Percentiles rank a stretch among this genome's conserved stretches.
Evolutionary conservation across 2,329 filamentous ascomycete species (phyloP).

Genomic region (Fusarium fracticaudum): DNA sequence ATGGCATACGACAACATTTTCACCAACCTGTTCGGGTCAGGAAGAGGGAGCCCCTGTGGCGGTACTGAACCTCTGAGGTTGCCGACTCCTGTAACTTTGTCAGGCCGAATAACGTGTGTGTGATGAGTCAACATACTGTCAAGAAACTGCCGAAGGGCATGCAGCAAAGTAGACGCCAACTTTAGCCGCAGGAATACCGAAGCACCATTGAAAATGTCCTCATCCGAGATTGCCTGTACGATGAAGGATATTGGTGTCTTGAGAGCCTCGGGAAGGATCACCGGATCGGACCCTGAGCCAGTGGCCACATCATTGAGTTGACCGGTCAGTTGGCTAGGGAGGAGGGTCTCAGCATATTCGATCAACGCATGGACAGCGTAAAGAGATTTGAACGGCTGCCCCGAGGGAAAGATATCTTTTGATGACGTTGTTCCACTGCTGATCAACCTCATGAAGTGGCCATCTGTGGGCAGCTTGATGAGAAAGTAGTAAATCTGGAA

Average conservation of each 20-base stretch:
- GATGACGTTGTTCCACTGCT: conserved; percentile 63
- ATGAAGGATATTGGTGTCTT: conserved; percentile 63
- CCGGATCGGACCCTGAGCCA: conserved; percentile 30
- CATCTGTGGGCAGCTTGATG: conserved; percentile 73
- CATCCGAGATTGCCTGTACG: conserved; percentile 68
- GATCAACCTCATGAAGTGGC: conserved; percentile 68
- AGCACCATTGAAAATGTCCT: conserved; percentile 58
- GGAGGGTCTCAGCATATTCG: conserved; percentile 64
- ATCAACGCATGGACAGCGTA: conserved; percentile 76
- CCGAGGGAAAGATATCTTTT: conserved; percentile 71
- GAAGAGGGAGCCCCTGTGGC: conserved; percentile 13
- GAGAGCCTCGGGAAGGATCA: conserved; percentile 48
- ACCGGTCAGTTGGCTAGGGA: conserved; percentile 40
- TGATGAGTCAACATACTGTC: conserved; percentile 34
- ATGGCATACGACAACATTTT: conserved; percentile 43
- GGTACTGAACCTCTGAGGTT: conserved; percentile 8
- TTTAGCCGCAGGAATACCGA: conserved; percentile 39
- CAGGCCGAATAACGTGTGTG: neutral
- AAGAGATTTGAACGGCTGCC: conserved; percentile 76
- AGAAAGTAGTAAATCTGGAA: conserved; percentile 75
- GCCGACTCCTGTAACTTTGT: conserved; percentile 27
- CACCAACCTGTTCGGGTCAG: conserved; percentile 37
- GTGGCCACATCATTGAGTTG: neutral
- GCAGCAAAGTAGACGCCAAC: conserved; percentile 43
- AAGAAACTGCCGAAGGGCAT: conserved; percentile 43